A percentile compares a stretch with the other conserved stretches of the same genome.
These are phyloP conservation scores for Tieghemiomyces parasiticus DNA, from an alignment of 192 early-diverging fungal genomes.

Conservation along the genomic window DNA sequence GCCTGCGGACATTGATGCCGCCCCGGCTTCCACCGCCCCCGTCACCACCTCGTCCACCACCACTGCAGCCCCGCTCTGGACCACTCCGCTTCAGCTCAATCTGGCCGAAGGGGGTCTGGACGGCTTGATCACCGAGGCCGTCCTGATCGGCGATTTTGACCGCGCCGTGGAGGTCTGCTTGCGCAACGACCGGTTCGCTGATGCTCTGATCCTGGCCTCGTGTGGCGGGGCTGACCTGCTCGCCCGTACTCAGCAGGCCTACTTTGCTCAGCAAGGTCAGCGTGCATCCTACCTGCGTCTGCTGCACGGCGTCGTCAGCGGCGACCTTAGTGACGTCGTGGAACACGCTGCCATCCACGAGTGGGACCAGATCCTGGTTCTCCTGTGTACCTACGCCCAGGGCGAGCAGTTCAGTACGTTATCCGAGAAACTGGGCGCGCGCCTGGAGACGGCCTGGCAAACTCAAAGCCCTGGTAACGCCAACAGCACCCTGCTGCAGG, in stretches of 20 bases:
- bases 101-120: constrained; percentile 52
- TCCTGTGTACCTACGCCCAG: constrained; percentile 86
- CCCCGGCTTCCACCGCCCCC: constrained; percentile 15
- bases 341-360: constrained; percentile 54
- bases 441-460: constrained; percentile 34
- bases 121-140: constrained; percentile 62
- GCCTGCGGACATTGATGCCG: constrained; percentile 11
- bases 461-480: constrained; percentile 12
- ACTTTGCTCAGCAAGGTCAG: constrained; percentile 58
- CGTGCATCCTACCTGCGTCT: constrained; percentile 70
- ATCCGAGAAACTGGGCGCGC: constrained; percentile 48
- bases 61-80: background rate
- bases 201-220: constrained; percentile 77
- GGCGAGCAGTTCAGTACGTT: constrained; percentile 66
- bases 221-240: constrained; percentile 69
- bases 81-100: constrained; percentile 14
- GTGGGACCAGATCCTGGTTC: constrained; percentile 87
- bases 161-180: constrained; percentile 81
- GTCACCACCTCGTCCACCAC: background rate
- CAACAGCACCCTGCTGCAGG: constrained; percentile 10
- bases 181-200: constrained; percentile 61
- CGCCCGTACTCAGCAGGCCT: constrained; percentile 57
- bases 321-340: constrained; percentile 71
- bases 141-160: constrained; percentile 87
- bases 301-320: constrained; percentile 63